Evolutionary conservation across 169 alveolate species (phyloP).

Genomic region (Perkinsus olseni): DNA sequence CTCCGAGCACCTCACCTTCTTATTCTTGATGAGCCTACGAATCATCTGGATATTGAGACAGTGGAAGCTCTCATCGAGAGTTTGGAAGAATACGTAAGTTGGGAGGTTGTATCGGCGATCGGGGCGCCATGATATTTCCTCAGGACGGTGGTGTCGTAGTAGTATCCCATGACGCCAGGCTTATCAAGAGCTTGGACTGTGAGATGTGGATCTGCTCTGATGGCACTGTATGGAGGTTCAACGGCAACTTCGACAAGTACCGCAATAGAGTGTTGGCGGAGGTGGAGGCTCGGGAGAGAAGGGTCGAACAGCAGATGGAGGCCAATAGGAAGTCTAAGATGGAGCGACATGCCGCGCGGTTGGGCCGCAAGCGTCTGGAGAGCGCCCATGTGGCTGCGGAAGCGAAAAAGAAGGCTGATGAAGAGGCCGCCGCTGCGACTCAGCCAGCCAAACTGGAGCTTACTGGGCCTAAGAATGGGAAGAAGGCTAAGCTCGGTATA

Average conservation of each 20-base stretch:
- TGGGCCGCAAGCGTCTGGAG: not conserved
- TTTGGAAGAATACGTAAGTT: not conserved
- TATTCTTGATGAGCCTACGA: conserved; percentile 90
- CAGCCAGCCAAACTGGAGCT: not conserved
- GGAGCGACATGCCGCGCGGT: not conserved
- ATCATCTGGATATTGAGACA: conserved; percentile 71
- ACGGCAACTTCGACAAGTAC: not conserved
- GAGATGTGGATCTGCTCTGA: not conserved
- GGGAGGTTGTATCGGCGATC: not conserved
- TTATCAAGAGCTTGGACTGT: conserved; percentile 11
- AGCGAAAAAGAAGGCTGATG: not conserved
- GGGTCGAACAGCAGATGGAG: not conserved
- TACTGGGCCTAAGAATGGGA: not conserved
- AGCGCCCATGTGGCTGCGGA: not conserved
- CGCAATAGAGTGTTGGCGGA: not conserved
- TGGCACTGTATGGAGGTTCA: not conserved
- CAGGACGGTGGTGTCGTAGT: conserved; percentile 28
- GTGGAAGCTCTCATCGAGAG: not conserved
- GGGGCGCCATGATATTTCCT: not conserved
- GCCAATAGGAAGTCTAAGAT: not conserved
- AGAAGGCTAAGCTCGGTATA: not conserved
- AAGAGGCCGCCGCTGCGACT: not conserved
- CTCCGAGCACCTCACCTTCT: conserved; percentile 83
- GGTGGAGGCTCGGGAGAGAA: not conserved
- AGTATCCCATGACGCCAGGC: conserved; percentile 32